A percentile compares a stretch with the other conserved stretches of the same genome.
Evolutionary conservation across 1,139 yeast genomes (phyloP).

Genomic region (Hemisphaericaspora xylofermentans): DNA sequence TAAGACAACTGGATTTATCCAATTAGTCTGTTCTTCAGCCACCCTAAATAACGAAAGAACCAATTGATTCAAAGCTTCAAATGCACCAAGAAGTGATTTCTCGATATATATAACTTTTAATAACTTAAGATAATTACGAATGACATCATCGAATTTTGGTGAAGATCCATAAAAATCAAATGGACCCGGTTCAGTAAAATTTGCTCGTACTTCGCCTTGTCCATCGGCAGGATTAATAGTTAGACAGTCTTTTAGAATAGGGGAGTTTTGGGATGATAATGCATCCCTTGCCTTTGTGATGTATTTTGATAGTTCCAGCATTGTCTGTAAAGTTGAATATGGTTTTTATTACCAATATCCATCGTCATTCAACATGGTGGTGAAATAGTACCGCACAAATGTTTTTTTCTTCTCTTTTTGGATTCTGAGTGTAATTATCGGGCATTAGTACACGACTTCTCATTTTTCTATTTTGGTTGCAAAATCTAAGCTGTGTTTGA

Average conservation of each 20-base stretch:
- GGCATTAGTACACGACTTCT: too few relatives aligned
- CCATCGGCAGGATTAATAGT: slow-evolving; percentile 36
- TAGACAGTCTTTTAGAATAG: slow-evolving; percentile 24
- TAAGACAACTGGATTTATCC: slow-evolving; percentile 66
- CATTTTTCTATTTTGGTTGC: neutral
- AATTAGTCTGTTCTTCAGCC: slow-evolving; percentile 60
- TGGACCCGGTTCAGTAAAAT: slow-evolving; percentile 38
- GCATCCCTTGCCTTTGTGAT: slow-evolving; percentile 19
- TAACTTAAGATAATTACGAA: slow-evolving; percentile 35
- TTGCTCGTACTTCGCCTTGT: slow-evolving; percentile 23
- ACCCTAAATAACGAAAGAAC: slow-evolving; percentile 54
- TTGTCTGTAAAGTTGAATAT: neutral
- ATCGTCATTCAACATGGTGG: neutral
- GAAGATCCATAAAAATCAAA: slow-evolving; percentile 39
- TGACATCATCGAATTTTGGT: slow-evolving; percentile 38
- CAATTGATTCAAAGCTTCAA: slow-evolving; percentile 41
- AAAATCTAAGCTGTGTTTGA: too few relatives aligned
- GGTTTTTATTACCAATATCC: neutral
- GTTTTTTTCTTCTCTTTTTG: neutral
- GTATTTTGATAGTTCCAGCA: slow-evolving; percentile 16
- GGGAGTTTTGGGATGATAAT: slow-evolving; percentile 21
- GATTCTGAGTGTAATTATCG: too few relatives aligned
- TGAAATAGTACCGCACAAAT: too few relatives aligned
- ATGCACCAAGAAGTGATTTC: slow-evolving; percentile 39
- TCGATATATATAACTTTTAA: slow-evolving; percentile 38